Conservation (phyloP, 1,284 basidiomycete species). For the Jaminaea rosea region DNA sequence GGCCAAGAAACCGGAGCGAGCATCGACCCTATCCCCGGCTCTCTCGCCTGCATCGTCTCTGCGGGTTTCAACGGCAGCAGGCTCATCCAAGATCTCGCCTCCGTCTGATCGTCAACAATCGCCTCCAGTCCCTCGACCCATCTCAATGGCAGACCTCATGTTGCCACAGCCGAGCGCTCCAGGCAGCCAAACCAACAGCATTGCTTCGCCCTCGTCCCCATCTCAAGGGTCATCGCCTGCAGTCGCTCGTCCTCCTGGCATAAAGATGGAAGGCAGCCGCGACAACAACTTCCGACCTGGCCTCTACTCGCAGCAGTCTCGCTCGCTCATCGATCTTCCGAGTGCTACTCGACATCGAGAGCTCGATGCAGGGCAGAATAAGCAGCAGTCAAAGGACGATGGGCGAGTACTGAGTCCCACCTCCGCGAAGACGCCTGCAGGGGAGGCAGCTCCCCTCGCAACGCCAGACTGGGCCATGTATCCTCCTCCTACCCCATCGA, state of each 20-base stretch:
- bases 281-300: conserved; percentile 19
- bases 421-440: too few species aligned
- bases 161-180: too few species aligned
- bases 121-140: too few species aligned
- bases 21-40: background rate
- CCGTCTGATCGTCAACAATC: too few species aligned
- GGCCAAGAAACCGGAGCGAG: background rate
- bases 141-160: too few species aligned
- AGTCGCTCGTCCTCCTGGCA: background rate
- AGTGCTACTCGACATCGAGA: conserved; percentile 52
- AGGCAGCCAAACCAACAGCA: too few species aligned
- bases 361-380: conserved; percentile 61
- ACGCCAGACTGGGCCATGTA: background rate
- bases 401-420: too few species aligned
- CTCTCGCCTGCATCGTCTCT: background rate
- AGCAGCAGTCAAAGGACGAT: background rate
- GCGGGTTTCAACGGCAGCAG: background rate
- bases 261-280: background rate
- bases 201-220: too few species aligned
- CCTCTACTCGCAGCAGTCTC: conserved; percentile 37
- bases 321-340: conserved; percentile 28
- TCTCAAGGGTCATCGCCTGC: too few species aligned
- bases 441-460: too few species aligned
- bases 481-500: background rate
- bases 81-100: conserved; percentile 13